Conservation (phyloP, 1,139 yeast species). For the Protomyces lactucae-debilis region DNA sequence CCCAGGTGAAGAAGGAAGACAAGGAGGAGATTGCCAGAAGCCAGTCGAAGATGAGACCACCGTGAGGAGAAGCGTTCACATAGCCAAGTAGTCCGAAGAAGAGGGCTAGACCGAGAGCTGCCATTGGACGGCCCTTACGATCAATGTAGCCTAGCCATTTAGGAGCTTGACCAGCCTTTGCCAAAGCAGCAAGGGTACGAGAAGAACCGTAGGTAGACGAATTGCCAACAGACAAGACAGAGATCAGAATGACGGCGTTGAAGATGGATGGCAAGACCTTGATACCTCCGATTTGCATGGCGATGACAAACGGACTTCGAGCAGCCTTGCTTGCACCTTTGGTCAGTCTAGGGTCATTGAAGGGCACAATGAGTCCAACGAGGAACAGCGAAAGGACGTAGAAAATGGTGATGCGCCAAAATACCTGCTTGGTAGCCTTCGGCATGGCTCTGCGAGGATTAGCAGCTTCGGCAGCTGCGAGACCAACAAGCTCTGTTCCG, state of each 20-base stretch:
- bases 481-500: slow-evolving; percentile 76
- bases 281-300: slow-evolving; percentile 63
- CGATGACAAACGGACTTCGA: slow-evolving; percentile 73
- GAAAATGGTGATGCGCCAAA: slow-evolving; percentile 64
- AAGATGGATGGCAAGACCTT: slow-evolving; percentile 64
- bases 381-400: slow-evolving; percentile 58
- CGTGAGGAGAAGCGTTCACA: slow-evolving; percentile 63
- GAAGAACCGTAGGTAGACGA: slow-evolving; percentile 64
- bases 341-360: slow-evolving; percentile 48
- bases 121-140: slow-evolving; percentile 64
- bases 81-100: slow-evolving; percentile 63
- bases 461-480: slow-evolving; percentile 69
- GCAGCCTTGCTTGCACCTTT: slow-evolving; percentile 43
- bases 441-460: slow-evolving; percentile 64
- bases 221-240: slow-evolving; percentile 68
- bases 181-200: slow-evolving; percentile 56
- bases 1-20: slow-evolving; percentile 77
- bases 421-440: slow-evolving; percentile 59
- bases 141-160: slow-evolving; percentile 51
- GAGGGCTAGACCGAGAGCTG: slow-evolving; percentile 56
- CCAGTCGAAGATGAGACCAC: slow-evolving; percentile 72
- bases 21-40: slow-evolving; percentile 72
- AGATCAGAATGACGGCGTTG: slow-evolving; percentile 66
- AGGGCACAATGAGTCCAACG: slow-evolving; percentile 66
- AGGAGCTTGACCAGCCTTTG: slow-evolving; percentile 62